Evolutionary conservation across 78 protist genomes (phyloP).

Genomic region (Fonticula alba): DNA sequence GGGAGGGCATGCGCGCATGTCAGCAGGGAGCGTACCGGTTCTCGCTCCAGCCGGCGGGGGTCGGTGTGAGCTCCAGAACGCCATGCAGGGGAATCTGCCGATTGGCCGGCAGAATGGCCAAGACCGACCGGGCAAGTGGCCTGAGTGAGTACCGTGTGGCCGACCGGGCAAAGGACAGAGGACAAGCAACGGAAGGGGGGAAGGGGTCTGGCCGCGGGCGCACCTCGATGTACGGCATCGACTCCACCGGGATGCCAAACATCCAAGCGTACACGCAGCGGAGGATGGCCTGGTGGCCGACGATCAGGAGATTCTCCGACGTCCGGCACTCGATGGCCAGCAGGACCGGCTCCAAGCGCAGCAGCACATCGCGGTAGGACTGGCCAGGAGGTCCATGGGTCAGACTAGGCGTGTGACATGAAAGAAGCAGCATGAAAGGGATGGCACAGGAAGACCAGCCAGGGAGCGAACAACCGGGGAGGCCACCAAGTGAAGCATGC

Average conservation of each 20-base stretch:
- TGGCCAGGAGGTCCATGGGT: conserved; percentile 73
- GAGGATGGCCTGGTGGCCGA: conserved; percentile 46
- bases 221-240: conserved; percentile 29
- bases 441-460: no score
- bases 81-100: conserved; percentile 48
- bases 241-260: conserved; percentile 32
- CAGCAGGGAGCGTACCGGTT: background rate
- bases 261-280: conserved; percentile 60
- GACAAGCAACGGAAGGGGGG: no score
- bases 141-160: no score
- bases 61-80: conserved; percentile 25
- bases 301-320: background rate
- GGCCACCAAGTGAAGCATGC: no score
- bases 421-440: no score
- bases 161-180: no score
- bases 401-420: no score
- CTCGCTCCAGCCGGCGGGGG: background rate
- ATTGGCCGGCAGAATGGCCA: no score
- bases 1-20: background rate
- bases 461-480: no score
- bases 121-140: no score
- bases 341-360: conserved; percentile 63
- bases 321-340: conserved; percentile 57
- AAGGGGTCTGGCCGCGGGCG: no score
- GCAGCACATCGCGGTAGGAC: conserved; percentile 60